Evolutionary conservation across 805 yeast species (phyloP).

Genomic region (Suhomyces prunicola): DNA sequence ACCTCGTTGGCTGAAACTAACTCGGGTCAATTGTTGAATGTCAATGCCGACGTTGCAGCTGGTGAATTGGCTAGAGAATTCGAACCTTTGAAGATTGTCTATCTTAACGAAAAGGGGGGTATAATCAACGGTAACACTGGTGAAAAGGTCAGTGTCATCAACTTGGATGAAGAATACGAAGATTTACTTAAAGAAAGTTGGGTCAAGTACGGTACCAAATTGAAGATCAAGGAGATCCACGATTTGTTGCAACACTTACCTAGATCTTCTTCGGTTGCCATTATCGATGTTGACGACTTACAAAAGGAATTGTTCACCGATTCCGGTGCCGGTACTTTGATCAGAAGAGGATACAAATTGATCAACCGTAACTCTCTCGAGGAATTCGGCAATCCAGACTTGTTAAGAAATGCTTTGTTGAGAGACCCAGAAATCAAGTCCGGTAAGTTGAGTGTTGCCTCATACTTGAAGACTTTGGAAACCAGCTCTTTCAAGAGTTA

Average conservation of each 20-base stretch:
- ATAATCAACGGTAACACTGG: conserved; percentile 89
- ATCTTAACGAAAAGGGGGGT: conserved; percentile 97
- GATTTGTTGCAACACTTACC: conserved; percentile 93
- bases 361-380: conserved; percentile 63
- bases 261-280: conserved; percentile 96
- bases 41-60: conserved; percentile 98
- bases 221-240: conserved; percentile 94
- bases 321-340: conserved; percentile 98
- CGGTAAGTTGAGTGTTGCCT: conserved; percentile 72
- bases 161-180: conserved; percentile 94
- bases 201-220: conserved; percentile 98
- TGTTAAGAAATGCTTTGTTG: conserved; percentile 69
- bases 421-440: conserved; percentile 73
- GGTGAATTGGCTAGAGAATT: conserved; percentile 95
- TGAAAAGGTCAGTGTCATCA: conserved; percentile 84
- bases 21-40: conserved; percentile 94
- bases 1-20: conserved; percentile 96
- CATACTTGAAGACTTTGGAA: conserved; percentile 74
- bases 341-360: conserved; percentile 94
- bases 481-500: conserved; percentile 64
- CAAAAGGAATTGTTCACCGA: conserved; percentile 98
- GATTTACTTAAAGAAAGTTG: conserved; percentile 87
- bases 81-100: conserved; percentile 95
- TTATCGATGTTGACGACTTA: conserved; percentile 89
- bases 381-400: conserved; percentile 72